These are phyloP conservation scores for Thelonectria rubi DNA, from an alignment of 2,329 filamentous ascomycete species.

Conservation along the genomic window DNA sequence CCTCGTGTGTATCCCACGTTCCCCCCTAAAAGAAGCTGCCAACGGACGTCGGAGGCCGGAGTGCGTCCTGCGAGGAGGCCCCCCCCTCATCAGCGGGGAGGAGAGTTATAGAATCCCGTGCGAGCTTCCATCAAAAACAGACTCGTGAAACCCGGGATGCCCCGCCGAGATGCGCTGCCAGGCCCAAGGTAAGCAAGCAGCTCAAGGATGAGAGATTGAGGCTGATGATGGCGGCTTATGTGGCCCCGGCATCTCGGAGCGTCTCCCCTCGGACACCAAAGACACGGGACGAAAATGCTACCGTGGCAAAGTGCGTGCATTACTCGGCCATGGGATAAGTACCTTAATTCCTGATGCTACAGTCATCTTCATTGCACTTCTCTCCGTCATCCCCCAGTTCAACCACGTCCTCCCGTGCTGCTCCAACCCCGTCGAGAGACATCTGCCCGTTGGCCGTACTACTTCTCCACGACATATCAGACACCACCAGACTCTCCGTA, in stretches of 20 bases:
- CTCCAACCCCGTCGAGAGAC: not conserved
- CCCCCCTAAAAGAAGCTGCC: not conserved
- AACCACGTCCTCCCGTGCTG: not conserved
- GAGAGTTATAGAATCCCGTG: too few relatives aligned
- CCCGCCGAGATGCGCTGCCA: not conserved
- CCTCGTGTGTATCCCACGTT: constrained; percentile 30
- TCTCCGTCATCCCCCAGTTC: too few relatives aligned
- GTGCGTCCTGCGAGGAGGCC: not conserved
- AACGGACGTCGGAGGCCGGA: constrained; percentile 38
- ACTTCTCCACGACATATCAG: not conserved
- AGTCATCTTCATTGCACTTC: not conserved
- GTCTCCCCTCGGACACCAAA: not conserved
- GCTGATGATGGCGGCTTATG: not conserved
- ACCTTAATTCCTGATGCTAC: not conserved
- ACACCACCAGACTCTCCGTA: not conserved
- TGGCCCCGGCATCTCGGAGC: not conserved
- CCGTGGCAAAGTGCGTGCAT: not conserved
- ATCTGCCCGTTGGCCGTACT: not conserved
- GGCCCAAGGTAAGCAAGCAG: not conserved
- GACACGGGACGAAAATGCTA: not conserved
- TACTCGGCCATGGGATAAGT: not conserved
- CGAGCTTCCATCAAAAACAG: not conserved
- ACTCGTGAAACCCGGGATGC: not conserved
- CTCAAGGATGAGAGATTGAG: not conserved
- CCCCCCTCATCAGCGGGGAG: too few relatives aligned